Conservation (phyloP, 805 yeast genomes). For the Middelhovenomyces tepae region DNA sequence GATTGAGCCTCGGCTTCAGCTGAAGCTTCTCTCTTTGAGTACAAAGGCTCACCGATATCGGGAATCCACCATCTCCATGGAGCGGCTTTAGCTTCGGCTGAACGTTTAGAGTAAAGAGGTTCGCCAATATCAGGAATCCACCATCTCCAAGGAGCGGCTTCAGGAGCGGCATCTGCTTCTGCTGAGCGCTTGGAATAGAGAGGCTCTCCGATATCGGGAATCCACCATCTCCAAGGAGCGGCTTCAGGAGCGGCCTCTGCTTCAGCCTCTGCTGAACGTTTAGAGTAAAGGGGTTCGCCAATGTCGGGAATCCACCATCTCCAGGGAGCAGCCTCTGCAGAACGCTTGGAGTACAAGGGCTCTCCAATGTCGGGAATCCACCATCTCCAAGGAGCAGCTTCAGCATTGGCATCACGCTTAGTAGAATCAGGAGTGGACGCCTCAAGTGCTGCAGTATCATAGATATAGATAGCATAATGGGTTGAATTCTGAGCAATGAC, state of each 20-base stretch:
- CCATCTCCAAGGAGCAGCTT: slow-evolving; percentile 2
- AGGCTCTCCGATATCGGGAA: slow-evolving; percentile 1
- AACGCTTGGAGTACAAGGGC: background rate
- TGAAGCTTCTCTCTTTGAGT: slow-evolving; percentile 1
- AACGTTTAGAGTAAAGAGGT: background rate
- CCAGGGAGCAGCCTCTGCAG: too few relatives aligned
- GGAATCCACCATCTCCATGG: slow-evolving; percentile 2
- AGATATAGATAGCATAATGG: too few relatives aligned
- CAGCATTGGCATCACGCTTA: background rate
- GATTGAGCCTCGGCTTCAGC: background rate
- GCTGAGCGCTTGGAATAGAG: background rate
- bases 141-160: slow-evolving; percentile 1
- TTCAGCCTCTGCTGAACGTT: background rate
- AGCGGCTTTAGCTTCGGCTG: slow-evolving; percentile 1
- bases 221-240: slow-evolving; percentile 1
- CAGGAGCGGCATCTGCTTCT: background rate
- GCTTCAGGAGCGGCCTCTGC: too few relatives aligned
- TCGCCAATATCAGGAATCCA: slow-evolving; percentile 1
- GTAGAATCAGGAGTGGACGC: too few relatives aligned
- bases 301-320: background rate
- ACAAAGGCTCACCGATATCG: background rate
- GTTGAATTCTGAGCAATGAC: too few relatives aligned
- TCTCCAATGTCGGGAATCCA: slow-evolving; percentile 1
- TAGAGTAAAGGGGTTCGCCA: slow-evolving; percentile 1
- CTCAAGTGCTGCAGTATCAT: too few relatives aligned